Percentiles rank a stretch among this genome's conserved stretches.
Evolutionary conservation across 2,329 filamentous ascomycete genomes (phyloP).

Genomic region (Talaromyces funiculosus): DNA sequence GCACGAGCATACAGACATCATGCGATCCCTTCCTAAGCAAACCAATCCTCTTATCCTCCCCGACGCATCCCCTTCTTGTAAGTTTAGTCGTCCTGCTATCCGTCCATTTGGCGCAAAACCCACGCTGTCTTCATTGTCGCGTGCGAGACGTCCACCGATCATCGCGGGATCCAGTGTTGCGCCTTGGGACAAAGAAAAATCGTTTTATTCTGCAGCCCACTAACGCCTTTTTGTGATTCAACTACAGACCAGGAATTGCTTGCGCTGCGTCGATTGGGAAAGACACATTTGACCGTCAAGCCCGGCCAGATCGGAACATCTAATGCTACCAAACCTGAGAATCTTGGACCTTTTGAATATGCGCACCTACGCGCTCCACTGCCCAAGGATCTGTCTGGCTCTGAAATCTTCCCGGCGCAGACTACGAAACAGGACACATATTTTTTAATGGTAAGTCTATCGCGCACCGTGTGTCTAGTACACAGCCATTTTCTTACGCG

Average conservation of each 20-base stretch:
- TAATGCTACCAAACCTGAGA: slow-evolving; percentile 65
- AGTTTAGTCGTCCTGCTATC: slow-evolving; percentile 23
- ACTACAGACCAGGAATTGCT: slow-evolving; percentile 65
- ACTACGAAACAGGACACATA: slow-evolving; percentile 66
- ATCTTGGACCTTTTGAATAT: slow-evolving; percentile 86
- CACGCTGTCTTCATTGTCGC: slow-evolving; percentile 12
- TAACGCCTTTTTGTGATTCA: slow-evolving; percentile 13
- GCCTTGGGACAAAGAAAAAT: not conserved
- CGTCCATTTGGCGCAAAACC: slow-evolving; percentile 17
- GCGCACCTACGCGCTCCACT: slow-evolving; percentile 89
- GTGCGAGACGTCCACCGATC: not conserved
- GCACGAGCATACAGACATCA: slow-evolving; percentile 22
- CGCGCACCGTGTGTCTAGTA: not conserved
- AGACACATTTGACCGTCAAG: slow-evolving; percentile 84
- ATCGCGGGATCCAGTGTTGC: not conserved
- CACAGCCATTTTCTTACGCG: not conserved
- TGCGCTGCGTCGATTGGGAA: slow-evolving; percentile 77
- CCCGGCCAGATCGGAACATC: slow-evolving; percentile 65
- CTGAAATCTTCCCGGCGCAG: slow-evolving; percentile 84
- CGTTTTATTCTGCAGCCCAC: not conserved
- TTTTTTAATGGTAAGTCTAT: slow-evolving; percentile 71
- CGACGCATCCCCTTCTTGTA: slow-evolving; percentile 42
- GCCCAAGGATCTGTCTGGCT: slow-evolving; percentile 78
- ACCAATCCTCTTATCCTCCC: slow-evolving; percentile 43
- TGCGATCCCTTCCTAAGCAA: slow-evolving; percentile 42